Conservation (phyloP, 495 filamentous ascomycete genomes). For the Choiromyces venosus region DNA sequence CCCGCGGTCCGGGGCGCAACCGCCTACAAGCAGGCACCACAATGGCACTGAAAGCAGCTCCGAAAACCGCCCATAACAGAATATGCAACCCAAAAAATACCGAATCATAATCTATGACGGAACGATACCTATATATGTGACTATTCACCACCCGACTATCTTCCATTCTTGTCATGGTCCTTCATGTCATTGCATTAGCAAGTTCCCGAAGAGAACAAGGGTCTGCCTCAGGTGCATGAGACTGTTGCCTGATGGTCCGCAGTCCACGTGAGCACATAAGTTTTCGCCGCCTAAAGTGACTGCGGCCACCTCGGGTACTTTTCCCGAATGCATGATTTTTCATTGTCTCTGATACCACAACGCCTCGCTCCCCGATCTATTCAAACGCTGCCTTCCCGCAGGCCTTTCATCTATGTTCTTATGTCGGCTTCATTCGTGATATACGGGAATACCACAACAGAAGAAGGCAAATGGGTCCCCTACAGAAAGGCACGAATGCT, state of each 20-base stretch:
- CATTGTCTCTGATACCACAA: neutral
- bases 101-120: neutral
- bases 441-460: neutral
- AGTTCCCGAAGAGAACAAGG: neutral
- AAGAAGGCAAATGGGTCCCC: neutral
- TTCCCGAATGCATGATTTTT: neutral
- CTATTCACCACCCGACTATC: neutral
- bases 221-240: neutral
- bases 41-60: neutral
- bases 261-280: neutral
- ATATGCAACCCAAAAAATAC: neutral
- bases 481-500: neutral
- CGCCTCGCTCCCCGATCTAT: neutral
- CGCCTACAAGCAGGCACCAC: neutral
- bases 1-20: neutral
- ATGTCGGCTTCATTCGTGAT: neutral
- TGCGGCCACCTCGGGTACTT: neutral
- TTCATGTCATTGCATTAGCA: neutral
- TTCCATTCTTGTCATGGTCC: neutral
- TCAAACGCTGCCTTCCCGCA: neutral
- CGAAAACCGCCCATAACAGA: neutral
- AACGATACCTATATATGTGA: neutral
- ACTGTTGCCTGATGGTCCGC: neutral
- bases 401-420: neutral
- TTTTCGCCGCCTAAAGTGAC: neutral